Base-by-base conservation (phyloP, 371 early-diverging fungal genomes). In the Lichtheimia ornata region DNA sequence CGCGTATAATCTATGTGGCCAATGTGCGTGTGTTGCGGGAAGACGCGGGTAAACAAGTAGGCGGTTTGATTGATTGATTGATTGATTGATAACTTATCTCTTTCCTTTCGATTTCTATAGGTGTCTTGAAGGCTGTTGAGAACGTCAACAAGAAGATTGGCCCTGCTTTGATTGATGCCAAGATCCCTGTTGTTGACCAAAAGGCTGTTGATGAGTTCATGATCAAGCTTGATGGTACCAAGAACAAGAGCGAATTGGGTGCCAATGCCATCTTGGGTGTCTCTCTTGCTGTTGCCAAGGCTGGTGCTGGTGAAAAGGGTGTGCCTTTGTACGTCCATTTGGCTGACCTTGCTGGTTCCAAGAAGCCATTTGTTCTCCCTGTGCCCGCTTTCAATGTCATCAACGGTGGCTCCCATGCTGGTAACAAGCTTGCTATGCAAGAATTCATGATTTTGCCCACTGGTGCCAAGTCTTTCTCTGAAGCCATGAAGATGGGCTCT, bases 371-470 rank as follows among this genome's bases (percentile, higher is more conserved):
- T 69, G 92, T 94, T 61, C 88, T 99, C 56, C 99, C 99, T 52
- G 94, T 97, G 25, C 99, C 99, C 42, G 88, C 95, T 64, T 97
- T 99, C 87, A 99, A 99, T 84, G 96, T 99, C 65, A 94, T 99
- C 83, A 99, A 99, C 86, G 99, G 99, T 74, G 99, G 99, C 58
- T 88, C 92, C 57, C 99, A 99, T 76, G 97, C 99, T 64, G 99
- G 99, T 71, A 99, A 99, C 93, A 96, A 94, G 82, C 88, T 99
- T 43, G 94, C 96, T 70, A 95, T 99, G 92, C 99, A 99, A 79
- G 99, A 99, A 84, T 98, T 99, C 79, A 99, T 99, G 99, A 98
- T 99, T 70, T 76, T 97, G 74, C 98, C 98, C 63, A 95, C 95
- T 55, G 98, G 98, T 67, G 98, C 98, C 57, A 50, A 71, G 20